Evolutionary conservation across 2,329 filamentous ascomycete species (phyloP).

Genomic region (Aspergillus luchuensis): DNA sequence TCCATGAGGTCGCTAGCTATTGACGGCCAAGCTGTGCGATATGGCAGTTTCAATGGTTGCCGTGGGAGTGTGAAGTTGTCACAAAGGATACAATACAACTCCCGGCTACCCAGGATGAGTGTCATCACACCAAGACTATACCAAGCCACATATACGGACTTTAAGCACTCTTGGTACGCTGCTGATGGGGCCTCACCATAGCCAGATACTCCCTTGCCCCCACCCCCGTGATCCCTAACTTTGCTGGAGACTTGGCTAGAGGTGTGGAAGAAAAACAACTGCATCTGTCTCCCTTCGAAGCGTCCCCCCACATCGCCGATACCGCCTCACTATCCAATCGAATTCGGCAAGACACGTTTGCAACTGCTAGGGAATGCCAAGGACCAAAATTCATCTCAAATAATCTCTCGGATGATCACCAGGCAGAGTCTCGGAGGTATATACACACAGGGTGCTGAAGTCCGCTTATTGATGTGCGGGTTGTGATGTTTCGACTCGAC

Average conservation of each 20-base stretch:
- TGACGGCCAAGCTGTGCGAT: neutral
- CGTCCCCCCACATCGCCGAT: neutral
- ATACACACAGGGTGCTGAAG: neutral
- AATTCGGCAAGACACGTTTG: neutral
- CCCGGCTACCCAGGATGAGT: neutral
- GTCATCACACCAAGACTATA: neutral
- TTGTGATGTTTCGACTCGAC: neutral
- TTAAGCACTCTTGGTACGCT: neutral
- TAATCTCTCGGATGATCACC: too few relatives aligned
- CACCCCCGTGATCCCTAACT: neutral
- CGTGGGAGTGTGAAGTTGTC: neutral
- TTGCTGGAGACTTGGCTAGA: neutral
- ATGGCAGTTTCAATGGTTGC: neutral
- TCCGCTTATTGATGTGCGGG: neutral
- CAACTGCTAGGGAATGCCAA: neutral
- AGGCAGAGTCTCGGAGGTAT: neutral
- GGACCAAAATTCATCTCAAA: too few relatives aligned
- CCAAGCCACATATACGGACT: neutral
- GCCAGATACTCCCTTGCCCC: too few relatives aligned
- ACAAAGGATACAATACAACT: neutral
- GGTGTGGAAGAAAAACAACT: neutral
- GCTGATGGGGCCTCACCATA: neutral
- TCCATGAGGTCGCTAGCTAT: neutral
- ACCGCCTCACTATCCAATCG: neutral
- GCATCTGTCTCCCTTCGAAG: neutral